Conservation (phyloP, 2,329 filamentous ascomycete genomes). For the Alternaria brassicae region DNA sequence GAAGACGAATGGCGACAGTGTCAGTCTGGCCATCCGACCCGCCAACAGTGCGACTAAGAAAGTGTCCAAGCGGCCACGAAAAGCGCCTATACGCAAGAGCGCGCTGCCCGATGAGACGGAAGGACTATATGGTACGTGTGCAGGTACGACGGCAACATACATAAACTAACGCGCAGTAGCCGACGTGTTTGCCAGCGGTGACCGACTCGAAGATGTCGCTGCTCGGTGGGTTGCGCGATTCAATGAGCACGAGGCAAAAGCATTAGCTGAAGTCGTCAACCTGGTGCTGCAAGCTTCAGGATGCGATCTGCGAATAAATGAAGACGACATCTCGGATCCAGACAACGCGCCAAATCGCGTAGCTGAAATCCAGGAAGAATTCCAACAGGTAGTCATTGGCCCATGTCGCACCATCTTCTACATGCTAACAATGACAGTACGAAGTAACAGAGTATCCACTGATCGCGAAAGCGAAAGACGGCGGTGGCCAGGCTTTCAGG, state of each 20-base stretch:
- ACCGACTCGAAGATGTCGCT: constrained; percentile 63
- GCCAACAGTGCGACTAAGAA: constrained; percentile 51
- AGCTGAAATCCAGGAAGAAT: constrained; percentile 84
- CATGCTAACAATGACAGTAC: constrained; percentile 56
- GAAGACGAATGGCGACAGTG: constrained; percentile 61
- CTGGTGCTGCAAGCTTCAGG: constrained; percentile 74
- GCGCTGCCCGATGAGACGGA: constrained; percentile 59
- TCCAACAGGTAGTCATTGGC: constrained; percentile 71
- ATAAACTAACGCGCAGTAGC: constrained; percentile 51
- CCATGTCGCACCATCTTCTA: not conserved
- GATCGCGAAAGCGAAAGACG: constrained; percentile 79
- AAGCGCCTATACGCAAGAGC: constrained; percentile 60
- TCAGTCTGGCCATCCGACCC: constrained; percentile 63
- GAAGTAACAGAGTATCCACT: constrained; percentile 91
- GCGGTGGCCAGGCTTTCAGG: constrained; percentile 78
- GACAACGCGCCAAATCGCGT: constrained; percentile 84
- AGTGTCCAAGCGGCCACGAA: constrained; percentile 52
- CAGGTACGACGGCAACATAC: not conserved
- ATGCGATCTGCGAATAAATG: constrained; percentile 78
- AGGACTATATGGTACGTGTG: constrained; percentile 62
- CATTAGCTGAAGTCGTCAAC: constrained; percentile 66
- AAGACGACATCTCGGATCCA: constrained; percentile 85
- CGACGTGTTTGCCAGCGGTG: constrained; percentile 65
- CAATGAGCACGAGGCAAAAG: constrained; percentile 61
- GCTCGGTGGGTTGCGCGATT: constrained; percentile 66